Conservation (phyloP, 768 basidiomycete species). For the Kwoniella heveanensis region DNA sequence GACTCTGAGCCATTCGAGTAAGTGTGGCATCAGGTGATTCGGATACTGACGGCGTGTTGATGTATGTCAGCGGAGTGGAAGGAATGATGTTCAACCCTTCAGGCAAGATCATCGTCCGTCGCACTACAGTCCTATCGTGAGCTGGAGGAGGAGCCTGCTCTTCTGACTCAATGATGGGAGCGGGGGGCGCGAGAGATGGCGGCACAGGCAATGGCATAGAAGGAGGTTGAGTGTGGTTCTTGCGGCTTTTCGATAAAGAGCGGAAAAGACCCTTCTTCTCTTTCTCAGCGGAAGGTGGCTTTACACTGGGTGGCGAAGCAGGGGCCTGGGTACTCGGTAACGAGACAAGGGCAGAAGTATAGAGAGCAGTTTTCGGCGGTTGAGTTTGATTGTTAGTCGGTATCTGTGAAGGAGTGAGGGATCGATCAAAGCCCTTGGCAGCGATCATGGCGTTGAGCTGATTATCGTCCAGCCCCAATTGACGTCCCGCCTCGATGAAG, state of each 20-base stretch:
- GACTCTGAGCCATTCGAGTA: slow-evolving; percentile 5
- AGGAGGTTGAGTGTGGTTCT: slow-evolving; percentile 24
- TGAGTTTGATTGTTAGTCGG: background rate
- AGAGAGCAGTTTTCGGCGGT: background rate
- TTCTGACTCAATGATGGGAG: slow-evolving; percentile 5
- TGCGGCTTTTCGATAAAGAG: slow-evolving; percentile 33
- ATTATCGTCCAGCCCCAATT: slow-evolving; percentile 35
- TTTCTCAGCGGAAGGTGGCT: slow-evolving; percentile 8
- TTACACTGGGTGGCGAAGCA: background rate
- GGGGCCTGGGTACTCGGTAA: background rate
- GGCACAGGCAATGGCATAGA: slow-evolving; percentile 4
- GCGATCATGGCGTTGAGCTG: slow-evolving; percentile 42
- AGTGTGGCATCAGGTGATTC: slow-evolving; percentile 12
- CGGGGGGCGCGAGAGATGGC: slow-evolving; percentile 8
- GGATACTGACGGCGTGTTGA: slow-evolving; percentile 3
- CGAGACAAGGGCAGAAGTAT: slow-evolving; percentile 4
- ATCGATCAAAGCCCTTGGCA: slow-evolving; percentile 24
- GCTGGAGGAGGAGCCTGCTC: background rate
- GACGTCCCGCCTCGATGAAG: slow-evolving; percentile 43
- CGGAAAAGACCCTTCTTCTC: slow-evolving; percentile 38
- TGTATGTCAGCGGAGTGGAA: slow-evolving; percentile 9
- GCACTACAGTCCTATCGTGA: slow-evolving; percentile 18
- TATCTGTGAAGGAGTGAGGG: slow-evolving; percentile 19
- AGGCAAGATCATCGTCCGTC: slow-evolving; percentile 28
- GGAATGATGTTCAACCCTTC: slow-evolving; percentile 23